Conservation (phyloP, 176 grass and related monocot genomes). For the Sorghum bicolor region Sorghum_bicolor_NCBIv3 NC_012872.2:59881001-59881500, state of each 20-base stretch:
- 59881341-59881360: conserved; percentile 1
- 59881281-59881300: neutral
- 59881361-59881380: neutral
- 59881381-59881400: conserved; percentile 12
- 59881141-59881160: neutral
- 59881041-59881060: neutral
- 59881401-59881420: conserved; percentile 6
- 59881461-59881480: conserved; percentile 13
- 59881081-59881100: neutral
- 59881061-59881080: neutral
- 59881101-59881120: neutral
- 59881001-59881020: neutral
- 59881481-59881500: conserved; percentile 13
- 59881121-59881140: neutral
- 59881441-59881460: neutral
- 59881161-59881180: neutral
- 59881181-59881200: neutral
- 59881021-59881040: neutral
- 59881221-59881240: conserved; percentile 15
- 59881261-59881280: neutral
- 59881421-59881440: neutral
- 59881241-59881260: conserved; percentile 2
- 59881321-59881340: conserved; percentile 21
- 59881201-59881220: neutral
- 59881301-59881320: neutral